Percentiles rank a stretch among this genome's conserved stretches.
These are phyloP conservation scores for Entamoeba histolytica DNA, from an alignment of 208 protist genomes.

Conservation along the genomic window DNA sequence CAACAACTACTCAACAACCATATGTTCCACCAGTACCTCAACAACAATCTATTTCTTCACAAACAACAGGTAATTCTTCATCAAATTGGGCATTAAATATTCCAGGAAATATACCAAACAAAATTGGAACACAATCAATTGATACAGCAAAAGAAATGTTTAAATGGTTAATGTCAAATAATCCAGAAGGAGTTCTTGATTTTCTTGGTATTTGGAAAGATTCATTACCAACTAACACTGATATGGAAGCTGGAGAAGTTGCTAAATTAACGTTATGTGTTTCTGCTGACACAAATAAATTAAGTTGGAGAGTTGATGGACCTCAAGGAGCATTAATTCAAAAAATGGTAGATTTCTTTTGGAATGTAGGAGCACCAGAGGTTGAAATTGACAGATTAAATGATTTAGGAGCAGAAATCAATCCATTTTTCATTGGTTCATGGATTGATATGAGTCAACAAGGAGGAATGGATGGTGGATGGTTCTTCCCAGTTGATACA, in stretches of 20 bases:
- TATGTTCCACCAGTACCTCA: neutral
- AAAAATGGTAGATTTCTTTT: slow-evolving; percentile 22
- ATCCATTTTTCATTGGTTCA: slow-evolving; percentile 11
- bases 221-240: neutral
- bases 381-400: slow-evolving; percentile 18
- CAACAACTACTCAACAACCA: neutral
- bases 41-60: neutral
- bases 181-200: neutral
- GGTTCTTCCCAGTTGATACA: slow-evolving; percentile 21
- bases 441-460: slow-evolving; percentile 19
- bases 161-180: neutral
- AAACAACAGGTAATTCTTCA: neutral
- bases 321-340: slow-evolving; percentile 16
- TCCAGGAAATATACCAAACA: neutral
- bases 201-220: neutral
- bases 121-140: neutral
- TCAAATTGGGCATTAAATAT: neutral
- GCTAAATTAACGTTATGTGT: neutral
- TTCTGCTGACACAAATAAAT: neutral
- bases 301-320: neutral
- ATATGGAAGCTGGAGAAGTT: neutral
- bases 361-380: slow-evolving; percentile 19
- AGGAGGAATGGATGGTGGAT: slow-evolving; percentile 23
- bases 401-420: slow-evolving; percentile 9
- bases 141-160: neutral